Percentiles rank a stretch among this genome's conserved stretches.
Evolutionary conservation across 139 green algal genomes (phyloP).

Genomic region (Micractinium conductrix): DNA sequence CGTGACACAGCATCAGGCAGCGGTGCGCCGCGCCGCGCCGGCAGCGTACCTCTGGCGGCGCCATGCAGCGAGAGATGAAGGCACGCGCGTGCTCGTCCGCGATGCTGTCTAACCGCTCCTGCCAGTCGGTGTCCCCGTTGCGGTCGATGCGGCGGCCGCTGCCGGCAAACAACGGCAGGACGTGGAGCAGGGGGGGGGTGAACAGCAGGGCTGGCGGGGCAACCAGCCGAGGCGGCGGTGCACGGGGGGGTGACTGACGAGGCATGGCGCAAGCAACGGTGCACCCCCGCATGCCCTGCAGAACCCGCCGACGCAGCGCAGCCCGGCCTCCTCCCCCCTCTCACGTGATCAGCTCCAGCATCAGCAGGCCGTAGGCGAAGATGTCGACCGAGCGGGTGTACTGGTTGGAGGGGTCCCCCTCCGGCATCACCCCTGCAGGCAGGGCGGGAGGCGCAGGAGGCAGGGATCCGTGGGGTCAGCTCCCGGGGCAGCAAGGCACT

Average conservation of each 20-base stretch:
- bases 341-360: slow-evolving; percentile 95
- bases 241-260: too few species aligned
- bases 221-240: too few species aligned
- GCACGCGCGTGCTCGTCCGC: slow-evolving; percentile 69
- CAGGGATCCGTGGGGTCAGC: too few species aligned
- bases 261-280: not conserved
- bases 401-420: slow-evolving; percentile 53
- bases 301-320: too few species aligned
- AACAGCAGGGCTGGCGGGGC: not conserved
- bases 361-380: slow-evolving; percentile 96
- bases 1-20: too few species aligned
- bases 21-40: too few species aligned
- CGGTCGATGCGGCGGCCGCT: slow-evolving; percentile 31
- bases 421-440: slow-evolving; percentile 50
- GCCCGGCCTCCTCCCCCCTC: slow-evolving; percentile 3
- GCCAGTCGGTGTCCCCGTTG: slow-evolving; percentile 64
- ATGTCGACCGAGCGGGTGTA: slow-evolving; percentile 85
- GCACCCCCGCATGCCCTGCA: too few species aligned
- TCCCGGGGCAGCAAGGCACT: too few species aligned
- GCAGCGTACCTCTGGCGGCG: slow-evolving; percentile 49
- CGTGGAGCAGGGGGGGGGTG: not conserved
- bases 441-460: not conserved
- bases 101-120: slow-evolving; percentile 68
- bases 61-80: slow-evolving; percentile 89
- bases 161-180: not conserved